Evolutionary conservation across 192 early-diverging fungal genomes (phyloP), one percentile per base, ranked within the genome.

Genomic region (Coemansia sp.): DNA sequence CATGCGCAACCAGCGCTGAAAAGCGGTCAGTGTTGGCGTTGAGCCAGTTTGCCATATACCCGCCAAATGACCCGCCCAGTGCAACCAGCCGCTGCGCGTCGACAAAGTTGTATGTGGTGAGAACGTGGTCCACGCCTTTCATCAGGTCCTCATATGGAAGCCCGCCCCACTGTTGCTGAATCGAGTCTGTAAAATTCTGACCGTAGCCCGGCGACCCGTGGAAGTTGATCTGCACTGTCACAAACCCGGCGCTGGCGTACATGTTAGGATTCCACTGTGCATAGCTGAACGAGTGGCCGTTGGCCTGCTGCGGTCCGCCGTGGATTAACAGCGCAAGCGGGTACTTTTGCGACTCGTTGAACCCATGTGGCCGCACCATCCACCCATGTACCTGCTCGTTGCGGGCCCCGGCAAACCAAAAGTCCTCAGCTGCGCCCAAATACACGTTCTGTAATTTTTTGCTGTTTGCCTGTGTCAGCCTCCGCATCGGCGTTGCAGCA

Each of bases 31-130:
- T 89, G 63, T 92, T 85, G 33, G 84, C 87, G 62, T 93, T 93
- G 56, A 92, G 75, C 90, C 90, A 93, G 77, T 93, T 93, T 45
- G 85, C 82, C 90, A 91, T 89, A 60, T 85, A 91, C 11, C 89
- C 91, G 56, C 91, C 91, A 78, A 89, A 93, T 2, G 84, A 86
- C 3, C 85, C 91, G n/a, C 91, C 91, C 42, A 92, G 62, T 21
- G 80, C 90, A 30, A 78, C 80, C 29, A 92, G 59, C 11, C 86
- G 79, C 9, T 51, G 46, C 1, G 58, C 23, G 60, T 92, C 90
- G n/a, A 92, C 62, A 52, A 80, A 88, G 8, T 29, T 35, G 38
- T 54, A 62, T 38, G 77, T 81, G 19, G 54, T 69, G 18, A 88
- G 53, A 6, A 87, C 78, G 42, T 87, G 69, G 52, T 87, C 80